These are phyloP conservation scores for Cutaneotrichosporon cavernicola DNA, from an alignment of 1,284 basidiomycete genomes.

Conservation along the genomic window DNA sequence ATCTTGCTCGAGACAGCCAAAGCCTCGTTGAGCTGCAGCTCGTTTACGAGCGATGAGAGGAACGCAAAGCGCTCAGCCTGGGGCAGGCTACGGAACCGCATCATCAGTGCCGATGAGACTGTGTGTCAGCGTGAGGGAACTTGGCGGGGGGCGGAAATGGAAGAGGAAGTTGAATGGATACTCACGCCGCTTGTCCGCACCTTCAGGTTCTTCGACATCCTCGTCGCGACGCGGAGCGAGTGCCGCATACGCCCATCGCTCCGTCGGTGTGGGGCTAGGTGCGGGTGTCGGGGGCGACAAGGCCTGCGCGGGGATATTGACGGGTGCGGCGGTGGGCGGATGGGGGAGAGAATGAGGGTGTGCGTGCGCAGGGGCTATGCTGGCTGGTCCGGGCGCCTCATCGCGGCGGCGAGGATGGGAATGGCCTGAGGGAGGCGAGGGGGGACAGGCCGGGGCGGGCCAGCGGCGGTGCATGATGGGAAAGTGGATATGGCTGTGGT, in stretches of 20 bases:
- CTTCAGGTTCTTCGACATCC: not conserved
- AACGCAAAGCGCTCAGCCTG: constrained; percentile 59
- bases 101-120: constrained; percentile 21
- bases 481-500: not conserved
- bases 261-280: constrained; percentile 25
- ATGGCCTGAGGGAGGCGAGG: not conserved
- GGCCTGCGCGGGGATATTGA: constrained; percentile 26
- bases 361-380: not conserved
- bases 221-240: constrained; percentile 3
- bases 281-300: constrained; percentile 26
- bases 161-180: not conserved
- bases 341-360: not conserved
- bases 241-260: constrained; percentile 19
- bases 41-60: constrained; percentile 63
- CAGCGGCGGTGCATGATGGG: not conserved
- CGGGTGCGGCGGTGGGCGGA: constrained; percentile 17
- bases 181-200: constrained; percentile 12
- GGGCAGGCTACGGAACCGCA: constrained; percentile 30
- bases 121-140: not conserved
- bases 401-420: not conserved
- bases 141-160: not conserved
- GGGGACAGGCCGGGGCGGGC: not conserved
- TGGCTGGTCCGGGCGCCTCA: too few relatives aligned
- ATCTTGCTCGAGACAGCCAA: constrained; percentile 72
- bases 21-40: constrained; percentile 72